Conservation (phyloP, 768 basidiomycete species). For the Russula emetica region DNA sequence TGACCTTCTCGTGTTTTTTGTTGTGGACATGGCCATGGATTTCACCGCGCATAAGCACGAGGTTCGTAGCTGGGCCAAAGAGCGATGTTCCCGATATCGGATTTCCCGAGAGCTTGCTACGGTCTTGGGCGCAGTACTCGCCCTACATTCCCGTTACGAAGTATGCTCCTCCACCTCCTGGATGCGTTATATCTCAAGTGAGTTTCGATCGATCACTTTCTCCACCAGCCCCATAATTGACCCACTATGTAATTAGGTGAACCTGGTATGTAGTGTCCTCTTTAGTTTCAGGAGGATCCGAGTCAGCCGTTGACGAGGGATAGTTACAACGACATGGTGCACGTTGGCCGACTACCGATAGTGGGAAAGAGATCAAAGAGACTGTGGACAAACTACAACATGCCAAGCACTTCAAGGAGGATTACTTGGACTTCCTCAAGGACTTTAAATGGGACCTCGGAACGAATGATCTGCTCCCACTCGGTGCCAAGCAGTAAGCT, state of each 20-base stretch:
- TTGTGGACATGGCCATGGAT: conserved; percentile 10
- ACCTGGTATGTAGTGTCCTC: conserved; percentile 45
- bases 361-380: conserved; percentile 40
- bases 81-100: conserved; percentile 18
- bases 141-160: conserved; percentile 50
- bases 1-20: neutral
- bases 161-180: conserved; percentile 45
- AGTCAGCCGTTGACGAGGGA: neutral
- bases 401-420: conserved; percentile 43
- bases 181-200: conserved; percentile 57
- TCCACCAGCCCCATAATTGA: neutral
- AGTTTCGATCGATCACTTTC: conserved; percentile 5
- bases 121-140: conserved; percentile 55
- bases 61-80: conserved; percentile 31
- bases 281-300: neutral
- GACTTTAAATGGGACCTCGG: conserved; percentile 59
- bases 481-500: conserved; percentile 61
- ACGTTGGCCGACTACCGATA: conserved; percentile 61
- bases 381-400: conserved; percentile 53
- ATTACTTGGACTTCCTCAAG: conserved; percentile 51
- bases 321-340: conserved; percentile 81
- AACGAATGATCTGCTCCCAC: conserved; percentile 54
- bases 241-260: conserved; percentile 41
- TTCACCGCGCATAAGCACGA: conserved; percentile 34
- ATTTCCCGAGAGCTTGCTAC: conserved; percentile 14